A percentile compares a stretch with the other conserved stretches of the same genome.
Evolutionary conservation across 768 basidiomycete genomes (phyloP).

Genomic region (Coprinopsis sp.): DNA sequence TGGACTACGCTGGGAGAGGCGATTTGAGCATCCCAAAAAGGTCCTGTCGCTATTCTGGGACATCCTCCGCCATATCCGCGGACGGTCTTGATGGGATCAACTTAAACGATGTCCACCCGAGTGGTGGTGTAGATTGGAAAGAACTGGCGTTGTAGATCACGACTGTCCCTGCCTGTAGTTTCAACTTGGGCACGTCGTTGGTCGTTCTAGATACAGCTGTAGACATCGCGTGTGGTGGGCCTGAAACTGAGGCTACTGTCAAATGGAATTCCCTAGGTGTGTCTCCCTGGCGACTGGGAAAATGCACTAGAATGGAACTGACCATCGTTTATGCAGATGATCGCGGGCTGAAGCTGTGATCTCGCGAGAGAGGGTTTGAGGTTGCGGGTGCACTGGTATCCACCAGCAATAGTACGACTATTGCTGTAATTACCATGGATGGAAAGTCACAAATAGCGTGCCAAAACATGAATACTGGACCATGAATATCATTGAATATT

Average conservation of each 20-base stretch:
- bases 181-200: slow-evolving; percentile 84
- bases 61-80: no score
- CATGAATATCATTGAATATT: no score
- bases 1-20: no score
- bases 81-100: no score
- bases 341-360: slow-evolving; percentile 86
- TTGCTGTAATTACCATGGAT: no score
- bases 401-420: no score
- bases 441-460: no score
- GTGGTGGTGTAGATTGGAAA: slow-evolving; percentile 88
- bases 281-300: no score
- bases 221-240: slow-evolving; percentile 66
- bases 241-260: slow-evolving; percentile 31
- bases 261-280: slow-evolving; percentile 8
- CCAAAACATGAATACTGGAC: no score
- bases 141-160: slow-evolving; percentile 91
- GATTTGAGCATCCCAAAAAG: no score
- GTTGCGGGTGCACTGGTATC: slow-evolving; percentile 87
- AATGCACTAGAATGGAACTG: slow-evolving; percentile 57
- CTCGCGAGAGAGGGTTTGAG: slow-evolving; percentile 89
- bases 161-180: slow-evolving; percentile 91
- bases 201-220: slow-evolving; percentile 91
- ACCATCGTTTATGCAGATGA: slow-evolving; percentile 97
- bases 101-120: no score
- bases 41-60: no score